Percentiles rank a stretch among this genome's conserved stretches.
Conservation (phyloP, 2,329 filamentous ascomycete species). For the Monosporascus cannonballus region DNA sequence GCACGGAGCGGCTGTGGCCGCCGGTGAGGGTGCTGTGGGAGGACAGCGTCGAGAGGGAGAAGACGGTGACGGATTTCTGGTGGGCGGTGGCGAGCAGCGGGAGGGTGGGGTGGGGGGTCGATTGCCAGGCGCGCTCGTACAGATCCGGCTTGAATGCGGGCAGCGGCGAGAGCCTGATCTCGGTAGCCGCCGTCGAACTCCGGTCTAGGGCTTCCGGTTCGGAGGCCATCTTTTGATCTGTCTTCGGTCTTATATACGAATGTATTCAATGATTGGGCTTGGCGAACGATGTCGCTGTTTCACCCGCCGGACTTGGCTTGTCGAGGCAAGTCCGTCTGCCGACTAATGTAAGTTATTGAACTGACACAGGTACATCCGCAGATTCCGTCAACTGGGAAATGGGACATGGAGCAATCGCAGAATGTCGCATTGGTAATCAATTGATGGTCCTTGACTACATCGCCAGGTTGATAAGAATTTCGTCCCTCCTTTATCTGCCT, state of each 20-base stretch:
- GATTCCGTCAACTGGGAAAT: no score
- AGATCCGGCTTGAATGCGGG: constrained; percentile 49
- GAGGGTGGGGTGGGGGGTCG: constrained; percentile 76
- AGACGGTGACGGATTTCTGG: constrained; percentile 81
- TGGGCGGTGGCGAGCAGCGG: constrained; percentile 86
- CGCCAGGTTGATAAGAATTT: background rate
- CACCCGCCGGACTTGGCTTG: no score
- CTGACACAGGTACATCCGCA: no score
- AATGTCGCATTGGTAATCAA: background rate
- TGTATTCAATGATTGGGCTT: no score
- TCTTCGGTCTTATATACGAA: no score
- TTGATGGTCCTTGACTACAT: background rate
- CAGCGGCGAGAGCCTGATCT: constrained; percentile 35
- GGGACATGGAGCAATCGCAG: no score
- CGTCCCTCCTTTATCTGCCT: background rate
- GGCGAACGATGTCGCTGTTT: background rate
- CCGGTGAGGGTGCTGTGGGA: constrained; percentile 75
- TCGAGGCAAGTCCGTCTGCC: no score
- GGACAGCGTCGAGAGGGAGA: constrained; percentile 75
- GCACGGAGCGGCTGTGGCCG: constrained; percentile 87
- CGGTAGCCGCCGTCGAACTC: constrained; percentile 6
- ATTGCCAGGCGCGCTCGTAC: constrained; percentile 75
- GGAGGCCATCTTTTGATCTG: background rate
- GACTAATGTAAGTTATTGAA: no score
- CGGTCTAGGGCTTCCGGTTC: constrained; percentile 1